Base-by-base conservation (phyloP, 768 basidiomycete genomes). In the Epithele typhae region DNA sequence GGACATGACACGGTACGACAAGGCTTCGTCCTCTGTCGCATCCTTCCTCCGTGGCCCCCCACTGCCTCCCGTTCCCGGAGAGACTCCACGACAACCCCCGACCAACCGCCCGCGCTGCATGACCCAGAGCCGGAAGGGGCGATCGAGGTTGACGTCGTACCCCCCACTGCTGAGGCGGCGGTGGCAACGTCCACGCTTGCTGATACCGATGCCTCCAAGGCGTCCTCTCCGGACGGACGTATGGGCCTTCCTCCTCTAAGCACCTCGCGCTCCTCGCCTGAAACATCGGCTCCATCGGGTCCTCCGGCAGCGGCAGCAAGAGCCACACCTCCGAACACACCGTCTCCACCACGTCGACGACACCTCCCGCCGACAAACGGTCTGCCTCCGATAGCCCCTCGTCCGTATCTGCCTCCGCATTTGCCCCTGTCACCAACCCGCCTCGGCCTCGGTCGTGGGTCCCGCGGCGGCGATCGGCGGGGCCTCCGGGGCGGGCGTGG, bases 21-120 rank as follows among this genome's bases (percentile, higher is more conserved):
- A 63, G 11, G 82, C 85, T 5, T 87, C 84, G 34, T 62, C 62
- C 10, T 64, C 62, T 9, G 79, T 86, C 3, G 75, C 62, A 68
- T 27, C 67, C 60, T 51, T 84, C 77, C 63, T 76, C 72, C 54
- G 69, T 59, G 55, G 77, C 63, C 58, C 63, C 1, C 45, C 64
- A 12, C 57, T 68, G 6, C 60, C 61, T 1, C 52, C 53, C 1
- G 62, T 61, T 17, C 48, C 37, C 18, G 59, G 60, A 7, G 66
- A 67, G 43, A 37, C 45, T 4, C 54, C 62, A 1, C 54, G 66
- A 17, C 49, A 58, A 42, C 62, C 50, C 4, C 57, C 61, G 1
- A 46, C 53, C 4, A 61, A 59, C 48, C 55, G 55, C 14, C 59
- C 53, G 3, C 44, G 60, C n/a, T 27, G 57, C 43, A 48, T 40